Base-by-base conservation (phyloP, 192 early-diverging fungal genomes). In the Umbelopsis sp. region DNA sequence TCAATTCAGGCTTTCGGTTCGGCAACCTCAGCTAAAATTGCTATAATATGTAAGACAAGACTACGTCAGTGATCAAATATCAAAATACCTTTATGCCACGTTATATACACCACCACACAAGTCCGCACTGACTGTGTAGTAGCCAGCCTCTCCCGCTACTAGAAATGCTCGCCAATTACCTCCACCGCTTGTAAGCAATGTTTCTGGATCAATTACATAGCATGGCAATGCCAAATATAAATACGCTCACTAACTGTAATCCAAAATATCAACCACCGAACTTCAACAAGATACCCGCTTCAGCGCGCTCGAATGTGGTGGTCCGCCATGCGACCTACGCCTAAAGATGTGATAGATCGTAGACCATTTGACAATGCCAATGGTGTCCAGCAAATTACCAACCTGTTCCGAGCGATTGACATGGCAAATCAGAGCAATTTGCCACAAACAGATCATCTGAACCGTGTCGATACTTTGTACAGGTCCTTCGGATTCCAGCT, bases 281-380 rank as follows among this genome's bases (percentile, higher is more conserved):
- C 20, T 17, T 4, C 6, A 49, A 12, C 16, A 20, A 62, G 56
- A n/a, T 62, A 62, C 56, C 56, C 56, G 16, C 56, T 62, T 2
- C 56, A 62, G 12, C 24, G 56, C 16, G 56, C 31, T 11, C 31
- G 56, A 20, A n/a, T 62, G 17, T 62, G 56, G 56, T 62, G 56
- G 56, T 62, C 56, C 0, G 26, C 29, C 4, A 20, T 62, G 31
- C 26, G 26, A 32, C 56, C 56, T 29, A 62, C 34, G 11, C 25
- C 56, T 62, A 62, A 62, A 20, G 29, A 34, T 34, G 56, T 17
- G 17, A 5, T 20, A 14, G 10, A 62, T 62, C 56, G 56, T 14
- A 26, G 34, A 34, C 29, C 56, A 34, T 62, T 62, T 14, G 56
- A 62, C 20, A 62, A 62, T 34, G 31, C 1, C 7, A 32, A 16